phyloP scores from a whole-genome alignment of 2,329 filamentous ascomycete genomes.

The Aspergillus fumigatiaffinis region DNA sequence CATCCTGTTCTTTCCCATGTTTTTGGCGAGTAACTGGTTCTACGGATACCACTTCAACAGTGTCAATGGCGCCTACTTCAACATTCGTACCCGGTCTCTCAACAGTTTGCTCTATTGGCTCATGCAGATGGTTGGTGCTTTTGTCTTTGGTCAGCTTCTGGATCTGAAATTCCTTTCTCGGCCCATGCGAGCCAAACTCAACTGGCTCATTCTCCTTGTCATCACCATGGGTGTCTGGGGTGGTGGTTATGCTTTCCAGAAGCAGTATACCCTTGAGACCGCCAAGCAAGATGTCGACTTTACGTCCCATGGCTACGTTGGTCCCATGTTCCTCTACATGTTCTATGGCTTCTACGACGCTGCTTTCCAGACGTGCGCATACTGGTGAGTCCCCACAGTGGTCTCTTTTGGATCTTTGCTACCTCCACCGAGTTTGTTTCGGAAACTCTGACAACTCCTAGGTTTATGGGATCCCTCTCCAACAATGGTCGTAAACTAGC shows the following conservation, averaged over 20 bases:
- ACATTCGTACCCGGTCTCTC: conserved; percentile 68
- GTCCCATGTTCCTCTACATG: conserved; percentile 83
- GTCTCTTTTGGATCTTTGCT: neutral
- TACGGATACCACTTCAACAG: conserved; percentile 75
- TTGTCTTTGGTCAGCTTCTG: conserved; percentile 67
- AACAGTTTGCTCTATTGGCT: conserved; percentile 78
- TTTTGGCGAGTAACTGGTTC: conserved; percentile 76
- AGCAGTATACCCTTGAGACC: conserved; percentile 50
- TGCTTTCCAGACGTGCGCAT: conserved; percentile 82
- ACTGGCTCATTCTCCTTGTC: conserved; percentile 58
- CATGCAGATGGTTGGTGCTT: conserved; percentile 72
- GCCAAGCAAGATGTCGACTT: conserved; percentile 55
- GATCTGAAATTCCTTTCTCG: conserved; percentile 61
- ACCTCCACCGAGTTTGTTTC: neutral
- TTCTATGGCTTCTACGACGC: conserved; percentile 90
- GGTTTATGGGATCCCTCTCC: conserved; percentile 87
- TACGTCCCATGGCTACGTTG: conserved; percentile 63
- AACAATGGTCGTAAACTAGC: conserved; percentile 90
- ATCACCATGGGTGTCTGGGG: conserved; percentile 79
- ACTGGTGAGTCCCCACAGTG: conserved; percentile 59
- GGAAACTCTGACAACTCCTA: conserved; percentile 25
- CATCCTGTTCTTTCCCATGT: conserved; percentile 74
- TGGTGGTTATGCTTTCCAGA: conserved; percentile 75
- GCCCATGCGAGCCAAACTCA: conserved; percentile 62
- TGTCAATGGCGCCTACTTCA: conserved; percentile 68